A percentile compares a stretch with the other conserved stretches of the same genome.
Conservation (phyloP, 2,329 filamentous ascomycete genomes). For the Helotiales sp. region DNA sequence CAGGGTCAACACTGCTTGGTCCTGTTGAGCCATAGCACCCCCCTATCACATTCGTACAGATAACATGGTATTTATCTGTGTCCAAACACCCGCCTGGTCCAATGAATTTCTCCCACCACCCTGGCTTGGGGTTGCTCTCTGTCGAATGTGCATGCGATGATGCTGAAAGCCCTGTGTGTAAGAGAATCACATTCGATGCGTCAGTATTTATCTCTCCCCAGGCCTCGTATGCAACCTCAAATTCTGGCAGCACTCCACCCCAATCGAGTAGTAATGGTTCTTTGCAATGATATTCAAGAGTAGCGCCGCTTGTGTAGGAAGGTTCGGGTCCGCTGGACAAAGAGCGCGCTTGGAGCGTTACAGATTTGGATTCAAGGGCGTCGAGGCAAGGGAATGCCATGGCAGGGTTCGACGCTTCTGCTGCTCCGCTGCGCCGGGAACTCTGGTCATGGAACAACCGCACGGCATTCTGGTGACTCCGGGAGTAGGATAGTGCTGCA, state of each 20-base stretch:
- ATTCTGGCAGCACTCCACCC: slow-evolving; percentile 88
- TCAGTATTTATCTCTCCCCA: slow-evolving; percentile 83
- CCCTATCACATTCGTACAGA: slow-evolving; percentile 96
- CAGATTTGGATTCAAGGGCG: slow-evolving; percentile 76
- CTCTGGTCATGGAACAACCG: slow-evolving; percentile 27
- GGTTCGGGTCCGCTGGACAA: slow-evolving; percentile 82
- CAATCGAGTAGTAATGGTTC: slow-evolving; percentile 85
- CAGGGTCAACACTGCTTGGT: slow-evolving; percentile 80
- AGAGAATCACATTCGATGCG: slow-evolving; percentile 83
- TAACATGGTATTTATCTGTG: slow-evolving; percentile 87
- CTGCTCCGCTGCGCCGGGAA: slow-evolving; percentile 9
- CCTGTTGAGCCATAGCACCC: slow-evolving; percentile 96
- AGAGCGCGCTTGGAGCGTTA: slow-evolving; percentile 67
- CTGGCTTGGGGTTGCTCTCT: slow-evolving; percentile 78
- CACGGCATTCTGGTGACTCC: slow-evolving; percentile 16
- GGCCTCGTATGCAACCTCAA: slow-evolving; percentile 88
- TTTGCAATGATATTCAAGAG: slow-evolving; percentile 71
- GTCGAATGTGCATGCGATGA: slow-evolving; percentile 96
- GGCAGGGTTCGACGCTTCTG: slow-evolving; percentile 70
- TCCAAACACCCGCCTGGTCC: slow-evolving; percentile 82
- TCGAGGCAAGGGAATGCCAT: slow-evolving; percentile 91
- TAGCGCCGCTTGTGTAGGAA: slow-evolving; percentile 88
- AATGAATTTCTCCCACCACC: slow-evolving; percentile 99
- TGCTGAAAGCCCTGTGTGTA: slow-evolving; percentile 94
- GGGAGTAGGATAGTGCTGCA: slow-evolving; percentile 1